Evolutionary conservation across 345 rosid genomes (phyloP).

Genomic region (Acer yangbiense): DNA sequence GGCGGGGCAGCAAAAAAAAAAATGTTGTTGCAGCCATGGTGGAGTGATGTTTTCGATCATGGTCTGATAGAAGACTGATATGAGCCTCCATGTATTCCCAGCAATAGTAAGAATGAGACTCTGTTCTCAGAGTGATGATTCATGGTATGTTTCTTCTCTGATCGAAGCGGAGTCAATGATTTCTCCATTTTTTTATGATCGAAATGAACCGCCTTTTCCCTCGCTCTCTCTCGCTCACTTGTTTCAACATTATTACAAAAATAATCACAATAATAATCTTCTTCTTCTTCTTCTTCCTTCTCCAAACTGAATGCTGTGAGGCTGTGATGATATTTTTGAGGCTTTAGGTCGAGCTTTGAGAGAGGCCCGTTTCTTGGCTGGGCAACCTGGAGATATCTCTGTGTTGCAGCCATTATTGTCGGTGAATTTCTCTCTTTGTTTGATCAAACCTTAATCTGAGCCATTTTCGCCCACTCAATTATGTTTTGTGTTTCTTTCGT

Average conservation of each 20-base stretch:
- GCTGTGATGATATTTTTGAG: conserved; percentile 15
- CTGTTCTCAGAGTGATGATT: not conserved
- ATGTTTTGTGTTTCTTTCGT: too few species aligned
- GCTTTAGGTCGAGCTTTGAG: not conserved
- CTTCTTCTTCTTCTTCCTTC: not conserved
- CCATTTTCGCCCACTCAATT: not conserved
- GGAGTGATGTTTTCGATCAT: not conserved
- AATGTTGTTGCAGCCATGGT: conserved; percentile 13
- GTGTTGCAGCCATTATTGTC: not conserved
- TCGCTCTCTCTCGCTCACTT: not conserved
- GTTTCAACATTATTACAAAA: too few species aligned
- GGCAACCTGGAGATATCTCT: not conserved
- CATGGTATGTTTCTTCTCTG: not conserved
- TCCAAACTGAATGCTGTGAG: not conserved
- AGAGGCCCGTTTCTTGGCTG: not conserved
- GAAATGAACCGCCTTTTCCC: too few species aligned
- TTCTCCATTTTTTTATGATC: not conserved
- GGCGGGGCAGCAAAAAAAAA: conserved; percentile 14
- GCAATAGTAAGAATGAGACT: not conserved
- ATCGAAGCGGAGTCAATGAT: not conserved
- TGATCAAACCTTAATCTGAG: not conserved
- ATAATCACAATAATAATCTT: not conserved
- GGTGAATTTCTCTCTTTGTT: not conserved
- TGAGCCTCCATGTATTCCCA: conserved; percentile 9
- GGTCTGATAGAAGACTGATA: not conserved